These are phyloP conservation scores for Sistotremastrum suecicum DNA, from an alignment of 768 basidiomycete species.

Conservation along the genomic window DNA sequence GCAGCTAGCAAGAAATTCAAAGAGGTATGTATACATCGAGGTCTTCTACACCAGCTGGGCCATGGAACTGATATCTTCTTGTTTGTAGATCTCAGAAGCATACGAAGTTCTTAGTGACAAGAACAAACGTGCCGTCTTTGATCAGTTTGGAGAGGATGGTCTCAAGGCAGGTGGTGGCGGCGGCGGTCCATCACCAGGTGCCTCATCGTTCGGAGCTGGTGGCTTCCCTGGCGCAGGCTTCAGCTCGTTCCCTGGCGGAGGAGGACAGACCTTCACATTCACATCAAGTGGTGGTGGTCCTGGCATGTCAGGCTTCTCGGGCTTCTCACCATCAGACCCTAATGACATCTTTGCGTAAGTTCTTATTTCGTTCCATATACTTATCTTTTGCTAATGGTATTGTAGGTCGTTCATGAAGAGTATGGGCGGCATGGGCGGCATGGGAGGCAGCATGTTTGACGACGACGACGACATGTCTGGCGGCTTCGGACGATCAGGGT, in stretches of 20 bases:
- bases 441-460: conserved; percentile 21
- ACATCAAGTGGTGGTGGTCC: conserved; percentile 21
- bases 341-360: conserved; percentile 81
- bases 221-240: conserved; percentile 28
- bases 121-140: conserved; percentile 74
- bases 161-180: conserved; percentile 62
- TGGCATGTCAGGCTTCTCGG: conserved; percentile 20
- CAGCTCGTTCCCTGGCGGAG: conserved; percentile 32
- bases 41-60: conserved; percentile 2
- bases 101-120: conserved; percentile 90
- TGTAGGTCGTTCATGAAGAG: conserved; percentile 8
- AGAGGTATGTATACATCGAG: conserved; percentile 36
- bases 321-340: conserved; percentile 72
- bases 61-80: not conserved
- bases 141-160: conserved; percentile 92
- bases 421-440: conserved; percentile 21
- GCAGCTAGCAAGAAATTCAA: conserved; percentile 85
- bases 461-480: conserved; percentile 34
- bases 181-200: conserved; percentile 38
- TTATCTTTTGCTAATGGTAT: too few relatives aligned
- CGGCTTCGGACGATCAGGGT: conserved; percentile 19
- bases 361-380: not conserved
- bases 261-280: conserved; percentile 43
- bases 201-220: conserved; percentile 23
- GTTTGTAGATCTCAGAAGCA: conserved; percentile 73